Percentiles rank a stretch among this genome's conserved stretches.
Evolutionary conservation across 2,329 filamentous ascomycete genomes (phyloP).

Genomic region (Sclerotinia glacialis): DNA sequence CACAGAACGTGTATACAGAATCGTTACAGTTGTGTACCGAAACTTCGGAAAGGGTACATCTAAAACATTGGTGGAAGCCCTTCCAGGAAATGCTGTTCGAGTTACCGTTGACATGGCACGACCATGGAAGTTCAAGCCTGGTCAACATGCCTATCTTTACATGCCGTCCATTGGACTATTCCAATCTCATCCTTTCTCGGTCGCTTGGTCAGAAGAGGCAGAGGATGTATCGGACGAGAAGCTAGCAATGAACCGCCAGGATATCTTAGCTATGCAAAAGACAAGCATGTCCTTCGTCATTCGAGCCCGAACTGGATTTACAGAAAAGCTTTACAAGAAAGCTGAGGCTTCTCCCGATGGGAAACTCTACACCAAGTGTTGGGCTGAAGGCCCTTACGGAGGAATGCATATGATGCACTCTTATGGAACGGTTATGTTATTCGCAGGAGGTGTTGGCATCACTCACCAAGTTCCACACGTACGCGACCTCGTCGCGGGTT

Average conservation of each 20-base stretch:
- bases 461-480: slow-evolving; percentile 77
- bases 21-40: slow-evolving; percentile 59
- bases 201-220: slow-evolving; percentile 72
- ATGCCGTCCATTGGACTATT: slow-evolving; percentile 68
- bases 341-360: slow-evolving; percentile 61
- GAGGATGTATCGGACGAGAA: slow-evolving; percentile 52
- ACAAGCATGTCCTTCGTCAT: slow-evolving; percentile 69
- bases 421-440: slow-evolving; percentile 75
- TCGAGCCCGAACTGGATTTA: slow-evolving; percentile 71
- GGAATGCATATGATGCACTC: slow-evolving; percentile 68
- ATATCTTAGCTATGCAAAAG: slow-evolving; percentile 59
- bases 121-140: slow-evolving; percentile 72
- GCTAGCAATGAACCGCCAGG: slow-evolving; percentile 58
- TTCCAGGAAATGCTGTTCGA: slow-evolving; percentile 72
- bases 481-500: slow-evolving; percentile 67
- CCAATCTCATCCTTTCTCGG: slow-evolving; percentile 77
- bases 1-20: slow-evolving; percentile 59
- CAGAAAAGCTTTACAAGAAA: slow-evolving; percentile 64
- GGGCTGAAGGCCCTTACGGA: slow-evolving; percentile 75
- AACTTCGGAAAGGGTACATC: slow-evolving; percentile 67
- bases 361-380: slow-evolving; percentile 60
- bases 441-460: slow-evolving; percentile 78
- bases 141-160: slow-evolving; percentile 78
- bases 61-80: slow-evolving; percentile 67
- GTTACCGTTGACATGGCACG: slow-evolving; percentile 72